Base-by-base conservation (phyloP, 495 filamentous ascomycete genomes). In the Chaetomidium leptoderma region DNA sequence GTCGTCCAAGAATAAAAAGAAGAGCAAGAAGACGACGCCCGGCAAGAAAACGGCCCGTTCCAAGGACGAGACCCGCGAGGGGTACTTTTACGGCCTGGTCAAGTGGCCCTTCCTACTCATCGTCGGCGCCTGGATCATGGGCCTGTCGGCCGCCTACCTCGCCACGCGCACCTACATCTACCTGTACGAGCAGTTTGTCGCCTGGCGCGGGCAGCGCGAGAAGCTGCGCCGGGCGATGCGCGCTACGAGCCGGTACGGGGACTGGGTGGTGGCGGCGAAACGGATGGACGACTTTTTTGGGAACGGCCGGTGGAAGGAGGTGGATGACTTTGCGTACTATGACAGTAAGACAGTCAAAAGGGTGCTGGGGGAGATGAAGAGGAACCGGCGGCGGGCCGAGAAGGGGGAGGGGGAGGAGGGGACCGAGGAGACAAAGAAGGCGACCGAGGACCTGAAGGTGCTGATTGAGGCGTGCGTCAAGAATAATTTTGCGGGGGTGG, bases 401-500 rank as follows among this genome's bases (percentile, higher is more conserved):
- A 75, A 66, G 9, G 81, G 82, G 45, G 63, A 61, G 48, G 49
- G 14, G 0, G 44, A 53, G 35, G 39, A 9, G 17, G 55, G 17
- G 55, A 55, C 23, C 53, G 68, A 45, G 61, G 63, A 13, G 61
- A 40, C 36, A 64, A 53, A 66, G 78, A 46, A n/a, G 73, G 79
- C 47, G 77, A 72, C 87, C 6, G 87, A 92, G 55, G 89, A 91
- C 33, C 75, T 98, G 45, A 83, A 83, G 44, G 77, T 75, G 8
- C 70, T 97, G 46, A 74, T 93, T 30, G 91, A 97, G 74, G 87
- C 87, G 16, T 96, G 92, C 64, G 87, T 97, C 58, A 98, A 96
- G 81, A 95, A 89, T 70, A 97, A 97, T 66, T 97, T 96, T 72
- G 89, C 86, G 10, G 93, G 93, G 0, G 84, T 93, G n/a, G 93